phyloP scores from a whole-genome alignment of 1,139 yeast genomes.

The Blastobotrys malaysiensis region DNA sequence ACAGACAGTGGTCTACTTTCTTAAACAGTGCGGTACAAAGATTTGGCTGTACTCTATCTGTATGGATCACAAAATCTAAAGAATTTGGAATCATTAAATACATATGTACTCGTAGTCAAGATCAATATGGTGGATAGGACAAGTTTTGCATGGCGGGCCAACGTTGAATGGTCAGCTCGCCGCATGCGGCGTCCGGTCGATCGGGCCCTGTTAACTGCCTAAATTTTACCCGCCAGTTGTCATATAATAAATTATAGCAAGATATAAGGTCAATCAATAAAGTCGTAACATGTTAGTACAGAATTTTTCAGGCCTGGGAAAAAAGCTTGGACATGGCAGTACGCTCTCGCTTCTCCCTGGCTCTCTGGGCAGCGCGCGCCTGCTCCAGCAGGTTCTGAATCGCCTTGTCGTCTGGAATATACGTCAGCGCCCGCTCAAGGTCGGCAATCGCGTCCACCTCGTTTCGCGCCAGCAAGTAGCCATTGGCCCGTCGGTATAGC shows the following conservation, averaged over 20 bases:
- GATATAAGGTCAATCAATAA: too few relatives aligned
- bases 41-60: too few relatives aligned
- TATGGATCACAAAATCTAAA: too few relatives aligned
- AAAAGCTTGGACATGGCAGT: conserved; percentile 80
- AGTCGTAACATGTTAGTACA: neutral
- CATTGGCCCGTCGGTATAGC: conserved; percentile 68
- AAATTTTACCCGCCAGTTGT: too few relatives aligned
- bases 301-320: neutral
- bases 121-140: too few relatives aligned
- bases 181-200: neutral
- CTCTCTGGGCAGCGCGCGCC: conserved; percentile 49
- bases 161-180: neutral
- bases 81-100: too few relatives aligned
- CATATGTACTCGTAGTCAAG: too few relatives aligned
- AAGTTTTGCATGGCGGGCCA: too few relatives aligned
- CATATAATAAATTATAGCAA: too few relatives aligned
- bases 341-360: conserved; percentile 62
- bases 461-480: conserved; percentile 40
- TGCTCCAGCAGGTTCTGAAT: conserved; percentile 61
- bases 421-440: conserved; percentile 57
- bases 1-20: too few relatives aligned
- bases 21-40: too few relatives aligned
- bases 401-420: conserved; percentile 70
- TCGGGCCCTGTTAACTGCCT: too few relatives aligned
- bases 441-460: conserved; percentile 63